A percentile compares a stretch with the other conserved stretches of the same genome.
These are phyloP conservation scores for Dothistroma pini DNA, from an alignment of 2,329 filamentous ascomycete genomes.

Conservation along the genomic window DNA sequence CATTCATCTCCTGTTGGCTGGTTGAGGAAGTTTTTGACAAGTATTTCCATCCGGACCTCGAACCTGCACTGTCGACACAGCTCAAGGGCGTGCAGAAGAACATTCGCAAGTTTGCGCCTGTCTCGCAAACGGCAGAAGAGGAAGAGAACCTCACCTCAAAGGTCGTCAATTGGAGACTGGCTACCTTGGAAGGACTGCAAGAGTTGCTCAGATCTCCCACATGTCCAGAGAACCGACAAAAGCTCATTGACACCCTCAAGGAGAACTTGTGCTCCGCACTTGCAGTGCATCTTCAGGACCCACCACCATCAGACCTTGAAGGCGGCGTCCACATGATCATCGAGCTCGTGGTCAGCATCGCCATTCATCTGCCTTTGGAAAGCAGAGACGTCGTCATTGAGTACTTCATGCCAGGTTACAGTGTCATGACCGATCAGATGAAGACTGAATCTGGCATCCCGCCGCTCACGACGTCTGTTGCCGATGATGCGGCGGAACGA, in stretches of 20 bases:
- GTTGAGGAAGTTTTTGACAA: slow-evolving; percentile 87
- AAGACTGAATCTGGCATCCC: slow-evolving; percentile 66
- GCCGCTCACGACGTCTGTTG: slow-evolving; percentile 42
- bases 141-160: slow-evolving; percentile 83
- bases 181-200: slow-evolving; percentile 86
- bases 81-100: slow-evolving; percentile 85
- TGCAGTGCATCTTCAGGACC: slow-evolving; percentile 69
- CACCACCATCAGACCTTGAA: slow-evolving; percentile 75
- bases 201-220: slow-evolving; percentile 63
- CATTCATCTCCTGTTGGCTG: slow-evolving; percentile 84
- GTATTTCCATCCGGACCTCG: slow-evolving; percentile 87
- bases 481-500: slow-evolving; percentile 42
- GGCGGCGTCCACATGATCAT: slow-evolving; percentile 89
- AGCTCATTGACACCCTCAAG: slow-evolving; percentile 57
- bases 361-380: slow-evolving; percentile 81
- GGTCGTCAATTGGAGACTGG: slow-evolving; percentile 87
- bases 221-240: slow-evolving; percentile 61
- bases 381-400: slow-evolving; percentile 84
- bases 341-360: slow-evolving; percentile 81
- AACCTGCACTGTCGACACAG: slow-evolving; percentile 68
- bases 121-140: slow-evolving; percentile 75
- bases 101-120: slow-evolving; percentile 73
- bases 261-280: slow-evolving; percentile 67
- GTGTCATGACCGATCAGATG: slow-evolving; percentile 71
- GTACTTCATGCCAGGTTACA: slow-evolving; percentile 75